phyloP scores from a whole-genome alignment of 768 basidiomycete species.

The Lactifluus hygrophoroides region DNA sequence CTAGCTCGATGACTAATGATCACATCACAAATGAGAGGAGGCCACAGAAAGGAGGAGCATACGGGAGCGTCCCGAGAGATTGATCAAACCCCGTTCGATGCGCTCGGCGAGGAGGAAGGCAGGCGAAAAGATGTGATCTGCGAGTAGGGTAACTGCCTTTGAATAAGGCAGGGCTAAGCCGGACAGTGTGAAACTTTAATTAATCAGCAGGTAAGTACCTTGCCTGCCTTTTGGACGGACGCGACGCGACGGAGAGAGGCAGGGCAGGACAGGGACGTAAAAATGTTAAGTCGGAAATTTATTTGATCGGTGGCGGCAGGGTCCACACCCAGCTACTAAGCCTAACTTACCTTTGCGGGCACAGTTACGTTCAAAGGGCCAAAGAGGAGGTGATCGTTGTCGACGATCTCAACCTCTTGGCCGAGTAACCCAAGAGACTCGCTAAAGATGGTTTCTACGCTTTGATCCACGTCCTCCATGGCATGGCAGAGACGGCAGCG shows the following conservation, averaged over 20 bases:
- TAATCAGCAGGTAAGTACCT: neutral
- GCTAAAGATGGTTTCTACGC: neutral
- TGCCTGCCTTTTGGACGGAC: no score
- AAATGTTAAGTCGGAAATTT: no score
- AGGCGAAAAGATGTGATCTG: slow-evolving; percentile 68
- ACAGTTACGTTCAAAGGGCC: neutral
- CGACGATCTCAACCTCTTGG: neutral
- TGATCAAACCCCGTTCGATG: slow-evolving; percentile 38
- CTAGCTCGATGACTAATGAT: slow-evolving; percentile 67
- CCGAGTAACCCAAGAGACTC: neutral
- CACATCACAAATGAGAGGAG: neutral
- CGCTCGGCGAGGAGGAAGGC: slow-evolving; percentile 56
- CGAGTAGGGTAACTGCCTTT: slow-evolving; percentile 64
- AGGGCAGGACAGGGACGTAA: neutral
- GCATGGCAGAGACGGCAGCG: no score
- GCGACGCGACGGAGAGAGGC: no score
- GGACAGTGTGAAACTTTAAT: neutral
- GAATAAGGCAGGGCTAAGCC: neutral
- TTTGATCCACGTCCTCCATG: no score
- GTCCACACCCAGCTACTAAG: no score
- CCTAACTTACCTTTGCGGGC: neutral
- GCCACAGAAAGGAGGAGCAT: neutral
- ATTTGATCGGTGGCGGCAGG: no score
- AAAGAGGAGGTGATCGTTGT: neutral
- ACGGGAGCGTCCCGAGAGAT: neutral